Percentiles rank a stretch among this genome's conserved stretches.
Evolutionary conservation across 108 stramenopile genomes (phyloP).

Genomic region (Cyclotella kingstonii): DNA sequence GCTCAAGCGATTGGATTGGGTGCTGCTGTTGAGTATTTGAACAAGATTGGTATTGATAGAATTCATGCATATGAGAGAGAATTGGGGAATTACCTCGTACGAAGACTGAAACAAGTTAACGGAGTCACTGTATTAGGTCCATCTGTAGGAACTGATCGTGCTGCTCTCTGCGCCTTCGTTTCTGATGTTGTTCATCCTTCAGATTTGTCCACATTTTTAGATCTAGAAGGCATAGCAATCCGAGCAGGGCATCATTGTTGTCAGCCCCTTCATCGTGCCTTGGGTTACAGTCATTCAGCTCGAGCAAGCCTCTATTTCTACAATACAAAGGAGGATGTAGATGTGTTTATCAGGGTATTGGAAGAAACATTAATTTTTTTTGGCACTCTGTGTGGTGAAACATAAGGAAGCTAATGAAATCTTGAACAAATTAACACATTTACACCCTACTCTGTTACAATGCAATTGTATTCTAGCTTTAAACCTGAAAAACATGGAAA

Average conservation of each 20-base stretch:
- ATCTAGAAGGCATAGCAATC: conserved; percentile 93
- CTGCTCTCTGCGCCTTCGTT: conserved; percentile 87
- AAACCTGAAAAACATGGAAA: no score
- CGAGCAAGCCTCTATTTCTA: conserved; percentile 87
- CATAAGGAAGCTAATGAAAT: no score
- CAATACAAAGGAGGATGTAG: conserved; percentile 89
- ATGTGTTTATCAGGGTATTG: conserved; percentile 71
- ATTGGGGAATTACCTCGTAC: conserved; percentile 75
- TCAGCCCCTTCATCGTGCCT: conserved; percentile 90
- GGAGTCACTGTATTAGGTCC: conserved; percentile 86
- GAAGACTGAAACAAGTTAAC: conserved; percentile 62
- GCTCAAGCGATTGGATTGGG: conserved; percentile 94
- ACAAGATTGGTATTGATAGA: conserved; percentile 81
- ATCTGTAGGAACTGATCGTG: conserved; percentile 52
- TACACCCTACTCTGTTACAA: no score
- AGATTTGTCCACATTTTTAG: conserved; percentile 93
- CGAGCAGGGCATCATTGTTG: conserved; percentile 98
- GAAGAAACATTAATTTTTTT: conserved; percentile 71
- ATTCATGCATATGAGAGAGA: conserved; percentile 86
- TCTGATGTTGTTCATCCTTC: conserved; percentile 85
- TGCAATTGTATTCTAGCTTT: no score
- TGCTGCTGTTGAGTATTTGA: conserved; percentile 85
- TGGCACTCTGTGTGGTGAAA: conserved; percentile 39
- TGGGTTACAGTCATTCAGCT: conserved; percentile 85
- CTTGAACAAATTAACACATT: no score